Conservation (phyloP, 2,329 filamentous ascomycete genomes). For the Fusarium mangiferae region DNA sequence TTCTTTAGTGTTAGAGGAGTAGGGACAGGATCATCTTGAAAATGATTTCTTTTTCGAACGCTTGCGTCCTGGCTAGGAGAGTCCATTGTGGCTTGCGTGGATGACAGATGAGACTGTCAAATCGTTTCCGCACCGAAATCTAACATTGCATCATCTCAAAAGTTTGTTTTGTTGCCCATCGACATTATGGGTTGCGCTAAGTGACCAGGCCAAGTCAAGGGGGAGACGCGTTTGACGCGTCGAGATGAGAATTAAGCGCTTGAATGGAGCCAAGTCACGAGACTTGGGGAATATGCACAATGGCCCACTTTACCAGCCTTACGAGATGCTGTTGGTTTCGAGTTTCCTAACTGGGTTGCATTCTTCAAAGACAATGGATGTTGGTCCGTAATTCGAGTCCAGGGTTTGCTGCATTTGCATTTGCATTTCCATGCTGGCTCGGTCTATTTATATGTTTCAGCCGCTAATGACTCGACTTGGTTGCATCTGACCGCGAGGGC, state of each 20-base stretch:
- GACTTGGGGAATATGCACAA: constrained; percentile 6
- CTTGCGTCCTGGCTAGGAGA: constrained; percentile 29
- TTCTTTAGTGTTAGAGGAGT: constrained; percentile 47
- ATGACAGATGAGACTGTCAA: not conserved
- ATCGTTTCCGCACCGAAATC: not conserved
- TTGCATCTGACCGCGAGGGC: not conserved
- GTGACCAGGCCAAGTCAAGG: constrained; percentile 12
- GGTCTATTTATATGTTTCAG: not conserved
- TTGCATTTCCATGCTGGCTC: not conserved
- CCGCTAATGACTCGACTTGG: constrained; percentile 1
- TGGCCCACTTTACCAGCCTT: constrained; percentile 12
- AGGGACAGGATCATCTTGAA: constrained; percentile 38
- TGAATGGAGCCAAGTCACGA: constrained; percentile 4
- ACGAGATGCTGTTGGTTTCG: not conserved
- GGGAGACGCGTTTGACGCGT: constrained; percentile 44
- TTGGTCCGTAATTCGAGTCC: not conserved
- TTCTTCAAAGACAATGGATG: not conserved
- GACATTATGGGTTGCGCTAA: constrained; percentile 4
- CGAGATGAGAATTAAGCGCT: constrained; percentile 23
- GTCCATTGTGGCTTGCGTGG: constrained; percentile 40
- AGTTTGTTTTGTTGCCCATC: constrained; percentile 17
- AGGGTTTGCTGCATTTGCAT: not conserved
- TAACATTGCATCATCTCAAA: constrained; percentile 27
- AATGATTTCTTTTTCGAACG: constrained; percentile 40
- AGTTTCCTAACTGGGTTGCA: constrained; percentile 3